Conservation (phyloP, 2,329 filamentous ascomycete genomes). For the Ophiostoma fasciatum region DNA sequence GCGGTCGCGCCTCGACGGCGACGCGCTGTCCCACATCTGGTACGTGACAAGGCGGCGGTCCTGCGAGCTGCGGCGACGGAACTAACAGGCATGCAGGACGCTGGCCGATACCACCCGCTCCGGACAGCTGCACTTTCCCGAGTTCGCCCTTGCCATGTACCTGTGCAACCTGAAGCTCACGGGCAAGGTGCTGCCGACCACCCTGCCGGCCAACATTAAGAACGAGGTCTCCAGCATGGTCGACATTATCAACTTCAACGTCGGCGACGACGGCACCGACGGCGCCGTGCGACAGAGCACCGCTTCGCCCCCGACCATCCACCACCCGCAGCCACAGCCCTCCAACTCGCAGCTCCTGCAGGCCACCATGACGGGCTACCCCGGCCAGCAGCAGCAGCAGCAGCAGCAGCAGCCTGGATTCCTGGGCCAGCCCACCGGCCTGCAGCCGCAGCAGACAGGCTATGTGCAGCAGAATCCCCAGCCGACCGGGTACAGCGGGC, state of each 20-base stretch:
- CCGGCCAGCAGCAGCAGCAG: constrained; percentile 30
- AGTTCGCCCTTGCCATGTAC: constrained; percentile 97
- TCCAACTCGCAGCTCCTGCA: constrained; percentile 54
- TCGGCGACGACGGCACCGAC: constrained; percentile 53
- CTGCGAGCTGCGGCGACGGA: too few relatives aligned
- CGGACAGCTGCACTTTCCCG: constrained; percentile 89
- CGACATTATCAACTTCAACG: constrained; percentile 93
- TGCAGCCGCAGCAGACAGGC: constrained; percentile 57
- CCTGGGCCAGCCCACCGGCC: constrained; percentile 38
- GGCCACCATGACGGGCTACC: constrained; percentile 55
- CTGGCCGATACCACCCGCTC: constrained; percentile 92
- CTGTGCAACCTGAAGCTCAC: constrained; percentile 88
- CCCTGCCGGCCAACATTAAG: constrained; percentile 69
- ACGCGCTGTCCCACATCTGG: constrained; percentile 88
- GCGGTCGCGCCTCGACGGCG: constrained; percentile 75
- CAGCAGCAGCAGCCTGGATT: constrained; percentile 37
- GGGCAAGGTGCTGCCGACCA: constrained; percentile 62
- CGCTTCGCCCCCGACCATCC: constrained; percentile 36
- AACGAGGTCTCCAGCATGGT: constrained; percentile 99
- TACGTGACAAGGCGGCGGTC: too few relatives aligned
- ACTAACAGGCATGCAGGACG: too few relatives aligned
- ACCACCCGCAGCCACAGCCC: constrained; percentile 59
- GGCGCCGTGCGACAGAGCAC: constrained; percentile 28
- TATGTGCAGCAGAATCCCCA: constrained; percentile 48
- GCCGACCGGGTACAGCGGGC: constrained; percentile 65